Evolutionary conservation across 805 yeast species (phyloP).

Genomic region (Saturnispora halmiae): DNA sequence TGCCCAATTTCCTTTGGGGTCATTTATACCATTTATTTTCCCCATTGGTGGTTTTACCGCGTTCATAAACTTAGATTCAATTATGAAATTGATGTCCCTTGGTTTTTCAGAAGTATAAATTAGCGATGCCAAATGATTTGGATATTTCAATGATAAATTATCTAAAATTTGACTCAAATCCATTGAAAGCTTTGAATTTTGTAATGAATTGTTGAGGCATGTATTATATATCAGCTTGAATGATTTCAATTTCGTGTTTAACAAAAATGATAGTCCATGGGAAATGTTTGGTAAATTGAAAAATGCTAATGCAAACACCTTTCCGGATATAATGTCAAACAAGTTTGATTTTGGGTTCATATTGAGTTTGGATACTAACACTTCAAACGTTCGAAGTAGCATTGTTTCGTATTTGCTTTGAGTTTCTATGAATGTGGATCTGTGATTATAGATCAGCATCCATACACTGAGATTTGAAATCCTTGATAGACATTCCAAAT

Average conservation of each 20-base stretch:
- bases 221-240: constrained; percentile 27
- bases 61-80: constrained; percentile 27
- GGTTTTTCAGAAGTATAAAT: constrained; percentile 18
- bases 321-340: constrained; percentile 58
- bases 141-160: constrained; percentile 17
- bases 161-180: constrained; percentile 8
- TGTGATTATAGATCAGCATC: constrained; percentile 18
- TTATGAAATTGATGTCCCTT: constrained; percentile 21
- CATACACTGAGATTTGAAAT: constrained; percentile 41
- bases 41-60: constrained; percentile 33
- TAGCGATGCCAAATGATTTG: constrained; percentile 19
- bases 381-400: constrained; percentile 45
- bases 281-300: constrained; percentile 48
- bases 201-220: constrained; percentile 15
- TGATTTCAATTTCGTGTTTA: constrained; percentile 44
- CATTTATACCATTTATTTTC: constrained; percentile 38
- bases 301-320: constrained; percentile 57
- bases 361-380: constrained; percentile 39
- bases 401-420: constrained; percentile 25
- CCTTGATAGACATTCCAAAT: constrained; percentile 45
- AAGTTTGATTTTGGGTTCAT: constrained; percentile 44
- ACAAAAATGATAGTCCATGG: constrained; percentile 44
- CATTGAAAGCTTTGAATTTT: not conserved
- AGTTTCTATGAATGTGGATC: constrained; percentile 18
- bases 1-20: constrained; percentile 57